Conservation (phyloP, 768 basidiomycete species). For the Mycena maculata region DNA sequence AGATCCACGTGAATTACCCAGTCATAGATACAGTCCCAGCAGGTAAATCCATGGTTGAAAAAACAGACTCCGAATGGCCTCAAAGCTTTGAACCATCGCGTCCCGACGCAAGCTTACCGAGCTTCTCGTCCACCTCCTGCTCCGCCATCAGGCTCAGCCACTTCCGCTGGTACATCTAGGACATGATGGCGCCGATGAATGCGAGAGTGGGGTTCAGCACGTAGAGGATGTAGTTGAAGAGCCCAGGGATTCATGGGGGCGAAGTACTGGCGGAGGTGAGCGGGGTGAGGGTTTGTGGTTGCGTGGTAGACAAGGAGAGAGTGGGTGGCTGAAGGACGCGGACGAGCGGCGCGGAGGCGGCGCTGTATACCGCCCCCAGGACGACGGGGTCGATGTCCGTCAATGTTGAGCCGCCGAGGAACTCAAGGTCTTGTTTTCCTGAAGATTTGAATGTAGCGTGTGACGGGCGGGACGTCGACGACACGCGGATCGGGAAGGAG, state of each 20-base stretch:
- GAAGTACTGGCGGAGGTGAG: conserved; percentile 43
- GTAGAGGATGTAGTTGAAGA: conserved; percentile 60
- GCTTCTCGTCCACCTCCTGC: no score
- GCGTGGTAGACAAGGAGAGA: background rate
- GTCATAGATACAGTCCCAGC: no score
- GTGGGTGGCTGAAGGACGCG: conserved; percentile 43
- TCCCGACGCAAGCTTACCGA: no score
- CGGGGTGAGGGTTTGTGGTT: conserved; percentile 35
- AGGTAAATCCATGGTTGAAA: no score
- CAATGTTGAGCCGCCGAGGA: conserved; percentile 53
- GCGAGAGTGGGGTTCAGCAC: conserved; percentile 59
- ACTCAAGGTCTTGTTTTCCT: conserved; percentile 47
- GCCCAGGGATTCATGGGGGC: conserved; percentile 55
- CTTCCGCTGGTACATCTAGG: no score
- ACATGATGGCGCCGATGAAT: conserved; percentile 56
- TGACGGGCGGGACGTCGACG: conserved; percentile 54
- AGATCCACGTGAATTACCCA: no score
- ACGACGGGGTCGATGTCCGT: conserved; percentile 56
- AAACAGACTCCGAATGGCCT: no score
- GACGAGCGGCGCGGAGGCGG: conserved; percentile 54
- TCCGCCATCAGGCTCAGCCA: no score
- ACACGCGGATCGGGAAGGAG: conserved; percentile 59
- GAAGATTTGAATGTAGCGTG: conserved; percentile 42
- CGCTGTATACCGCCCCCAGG: conserved; percentile 59
- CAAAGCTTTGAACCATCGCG: no score